These are phyloP conservation scores for Boletus rufocinnamomeus DNA, from an alignment of 768 basidiomycete species.

Conservation along the genomic window DNA sequence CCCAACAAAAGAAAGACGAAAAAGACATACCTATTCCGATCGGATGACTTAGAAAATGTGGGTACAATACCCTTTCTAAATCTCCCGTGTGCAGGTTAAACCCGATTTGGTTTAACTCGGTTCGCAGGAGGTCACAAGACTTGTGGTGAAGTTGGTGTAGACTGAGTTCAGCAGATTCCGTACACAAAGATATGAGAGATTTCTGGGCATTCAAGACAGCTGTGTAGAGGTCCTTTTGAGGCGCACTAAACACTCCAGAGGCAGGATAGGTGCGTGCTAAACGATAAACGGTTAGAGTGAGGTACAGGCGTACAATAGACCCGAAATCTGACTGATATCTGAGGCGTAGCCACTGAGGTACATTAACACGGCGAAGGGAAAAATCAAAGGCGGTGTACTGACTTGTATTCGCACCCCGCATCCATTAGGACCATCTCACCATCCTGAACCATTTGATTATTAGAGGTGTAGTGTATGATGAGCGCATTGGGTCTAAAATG, in stretches of 20 bases:
- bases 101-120: conserved; percentile 70
- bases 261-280: conserved; percentile 87
- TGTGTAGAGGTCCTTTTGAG: conserved; percentile 85
- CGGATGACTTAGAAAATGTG: conserved; percentile 90
- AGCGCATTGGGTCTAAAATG: conserved; percentile 74
- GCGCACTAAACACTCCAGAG: conserved; percentile 72
- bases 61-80: conserved; percentile 76
- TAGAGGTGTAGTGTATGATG: conserved; percentile 93
- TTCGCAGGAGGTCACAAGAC: conserved; percentile 64
- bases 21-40: conserved; percentile 76
- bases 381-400: conserved; percentile 23
- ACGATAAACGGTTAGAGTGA: conserved; percentile 11
- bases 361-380: conserved; percentile 6
- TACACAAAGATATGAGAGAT: conserved; percentile 60
- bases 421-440: conserved; percentile 85
- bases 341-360: conserved; percentile 80
- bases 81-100: conserved; percentile 49
- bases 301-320: neutral
- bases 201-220: conserved; percentile 77
- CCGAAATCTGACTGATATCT: conserved; percentile 72
- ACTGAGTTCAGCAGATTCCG: conserved; percentile 54
- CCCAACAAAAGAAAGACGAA: neutral
- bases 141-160: conserved; percentile 77
- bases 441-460: conserved; percentile 72
- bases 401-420: conserved; percentile 93